Conservation (phyloP, 1,284 basidiomycete species). For the Anthracocystis panici-leucophaei region DNA sequence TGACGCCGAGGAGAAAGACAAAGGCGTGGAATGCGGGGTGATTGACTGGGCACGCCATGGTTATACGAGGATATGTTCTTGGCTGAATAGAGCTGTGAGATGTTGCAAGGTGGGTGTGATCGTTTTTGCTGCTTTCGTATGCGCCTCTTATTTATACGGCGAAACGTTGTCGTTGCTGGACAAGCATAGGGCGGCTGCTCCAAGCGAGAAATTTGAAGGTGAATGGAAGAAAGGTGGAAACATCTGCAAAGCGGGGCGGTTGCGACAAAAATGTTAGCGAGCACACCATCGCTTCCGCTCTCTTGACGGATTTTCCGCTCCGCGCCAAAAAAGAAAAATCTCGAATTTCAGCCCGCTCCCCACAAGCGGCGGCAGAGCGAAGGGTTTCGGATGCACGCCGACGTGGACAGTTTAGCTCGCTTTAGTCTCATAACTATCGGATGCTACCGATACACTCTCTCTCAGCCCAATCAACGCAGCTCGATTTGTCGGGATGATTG, state of each 20-base stretch:
- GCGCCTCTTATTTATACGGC: no score
- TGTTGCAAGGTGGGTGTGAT: neutral
- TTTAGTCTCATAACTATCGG: neutral
- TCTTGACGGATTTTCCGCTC: no score
- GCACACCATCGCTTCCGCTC: no score
- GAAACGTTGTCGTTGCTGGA: no score
- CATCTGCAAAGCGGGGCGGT: no score
- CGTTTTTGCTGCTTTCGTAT: neutral
- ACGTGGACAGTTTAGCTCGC: neutral
- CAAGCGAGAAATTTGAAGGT: no score
- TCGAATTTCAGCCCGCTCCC: neutral
- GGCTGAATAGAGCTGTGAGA: neutral
- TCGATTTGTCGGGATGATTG: neutral
- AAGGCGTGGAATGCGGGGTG: constrained; percentile 62
- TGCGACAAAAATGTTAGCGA: no score
- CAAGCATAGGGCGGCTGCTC: no score
- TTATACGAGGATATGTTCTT: neutral
- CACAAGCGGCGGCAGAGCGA: neutral
- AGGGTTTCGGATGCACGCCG: constrained; percentile 4
- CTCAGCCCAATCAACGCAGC: neutral
- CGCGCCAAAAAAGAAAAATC: neutral
- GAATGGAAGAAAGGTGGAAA: no score
- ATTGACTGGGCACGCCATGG: constrained; percentile 64
- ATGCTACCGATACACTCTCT: no score
- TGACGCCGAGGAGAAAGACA: constrained; percentile 60